Base-by-base conservation (phyloP, 495 filamentous ascomycete genomes). In the Chaetomidium leptoderma region DNA sequence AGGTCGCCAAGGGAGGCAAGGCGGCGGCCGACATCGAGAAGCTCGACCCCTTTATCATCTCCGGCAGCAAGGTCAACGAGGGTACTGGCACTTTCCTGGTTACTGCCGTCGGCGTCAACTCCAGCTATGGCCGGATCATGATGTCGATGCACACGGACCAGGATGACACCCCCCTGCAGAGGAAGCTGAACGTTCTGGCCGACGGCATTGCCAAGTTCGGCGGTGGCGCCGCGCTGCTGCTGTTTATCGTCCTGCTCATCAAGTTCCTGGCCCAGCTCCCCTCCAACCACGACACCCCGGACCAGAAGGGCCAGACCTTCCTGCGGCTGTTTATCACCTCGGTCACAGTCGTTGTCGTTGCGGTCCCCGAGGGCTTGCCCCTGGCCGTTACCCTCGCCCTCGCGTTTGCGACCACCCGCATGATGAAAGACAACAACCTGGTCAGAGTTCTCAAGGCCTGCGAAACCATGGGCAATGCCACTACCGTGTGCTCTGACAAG, bases 381-480 rank as follows among this genome's bases (percentile, higher is more conserved):
- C 76, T 97, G 37, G 92, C 92, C 35, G 92, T 97, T 14, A 97
- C 92, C 2, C 79, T 97, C 26, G 92, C 92, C 24, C 80, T 97
- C n/a, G 92, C 92, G 30, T 97, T 96, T 70, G 92, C 92, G 11
- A 97, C 92, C 1, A 96, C 86, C 21, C 80, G 91, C 17, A 97
- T 97, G 92, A 78, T 96, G 51, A 92, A 89, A 66, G 92, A 97
- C 63, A 95, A 96, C 72, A 97, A 97, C 60, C 71, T 97, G 44
- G 92, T 97, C 32, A 89, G 92, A 39, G 81, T 91, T 35, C 76
- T 97, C 19, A 86, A 90, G 62, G 91, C 92, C 24, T 97, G 92
- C 71, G 92, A 97, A 72, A 95, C 92, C 3, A 97, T 97, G 92
- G 92, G 92, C 13, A 96, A 96, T 70, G 92, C 92, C 2, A 97